These are phyloP conservation scores for Sporormia fimetaria DNA, from an alignment of 495 filamentous ascomycete species.

Conservation along the genomic window DNA sequence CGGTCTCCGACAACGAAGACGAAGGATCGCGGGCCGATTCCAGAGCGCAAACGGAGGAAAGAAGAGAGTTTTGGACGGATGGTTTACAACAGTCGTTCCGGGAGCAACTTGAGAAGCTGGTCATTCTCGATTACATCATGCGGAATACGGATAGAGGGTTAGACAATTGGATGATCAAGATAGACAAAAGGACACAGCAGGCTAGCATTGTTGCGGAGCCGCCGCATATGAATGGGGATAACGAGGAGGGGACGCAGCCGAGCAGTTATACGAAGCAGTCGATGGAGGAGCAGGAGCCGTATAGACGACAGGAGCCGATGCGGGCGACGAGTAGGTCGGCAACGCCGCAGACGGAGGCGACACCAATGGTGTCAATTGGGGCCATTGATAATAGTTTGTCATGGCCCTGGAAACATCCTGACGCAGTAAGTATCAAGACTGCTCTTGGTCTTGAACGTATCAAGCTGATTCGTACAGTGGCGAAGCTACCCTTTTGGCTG, in stretches of 20 bases:
- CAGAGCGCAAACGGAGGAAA: slow-evolving; percentile 39
- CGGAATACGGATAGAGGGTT: slow-evolving; percentile 92
- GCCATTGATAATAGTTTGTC: slow-evolving; percentile 97
- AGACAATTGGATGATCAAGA: slow-evolving; percentile 99
- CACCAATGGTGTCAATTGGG: slow-evolving; percentile 62
- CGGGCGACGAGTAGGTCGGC: slow-evolving; percentile 53
- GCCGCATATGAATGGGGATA: slow-evolving; percentile 48
- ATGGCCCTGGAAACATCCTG: slow-evolving; percentile 98
- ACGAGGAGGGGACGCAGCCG: slow-evolving; percentile 32
- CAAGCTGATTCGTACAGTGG: slow-evolving; percentile 42
- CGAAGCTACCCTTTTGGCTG: slow-evolving; percentile 94
- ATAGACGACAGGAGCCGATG: slow-evolving; percentile 76
- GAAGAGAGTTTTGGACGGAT: slow-evolving; percentile 75
- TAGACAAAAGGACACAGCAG: slow-evolving; percentile 70
- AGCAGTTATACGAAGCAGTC: slow-evolving; percentile 21
- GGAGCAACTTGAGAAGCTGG: slow-evolving; percentile 92
- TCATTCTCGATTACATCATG: slow-evolving; percentile 99
- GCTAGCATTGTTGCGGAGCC: slow-evolving; percentile 81
- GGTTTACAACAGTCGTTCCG: slow-evolving; percentile 80
- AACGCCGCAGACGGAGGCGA: slow-evolving; percentile 41
- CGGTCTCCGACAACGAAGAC: slow-evolving; percentile 57
- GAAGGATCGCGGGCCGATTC: slow-evolving; percentile 37
- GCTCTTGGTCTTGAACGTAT: neutral
- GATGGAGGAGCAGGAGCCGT: slow-evolving; percentile 42
- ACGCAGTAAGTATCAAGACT: slow-evolving; percentile 50